These are phyloP conservation scores for Inosperma sp. DNA, from an alignment of 768 basidiomycete genomes.

Conservation along the genomic window DNA sequence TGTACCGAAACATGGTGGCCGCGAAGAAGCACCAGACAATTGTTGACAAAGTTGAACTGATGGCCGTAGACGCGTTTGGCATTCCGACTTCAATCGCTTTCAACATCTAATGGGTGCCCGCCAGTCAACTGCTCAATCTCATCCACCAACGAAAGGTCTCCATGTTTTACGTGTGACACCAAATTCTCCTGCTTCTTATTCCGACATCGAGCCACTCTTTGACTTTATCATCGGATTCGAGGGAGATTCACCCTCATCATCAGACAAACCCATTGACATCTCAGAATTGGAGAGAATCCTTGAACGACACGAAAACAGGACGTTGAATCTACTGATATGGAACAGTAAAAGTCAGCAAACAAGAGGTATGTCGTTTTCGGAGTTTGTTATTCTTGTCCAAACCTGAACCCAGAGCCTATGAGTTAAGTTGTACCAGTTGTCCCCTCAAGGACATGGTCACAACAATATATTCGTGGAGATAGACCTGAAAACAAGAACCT, in stretches of 20 bases:
- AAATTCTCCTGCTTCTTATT: conserved; percentile 81
- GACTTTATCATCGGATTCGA: conserved; percentile 95
- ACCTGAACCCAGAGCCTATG: background rate
- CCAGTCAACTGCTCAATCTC: conserved; percentile 56
- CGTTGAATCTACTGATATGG: conserved; percentile 74
- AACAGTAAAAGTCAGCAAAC: conserved; percentile 72
- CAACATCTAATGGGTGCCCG: conserved; percentile 85
- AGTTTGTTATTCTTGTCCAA: background rate
- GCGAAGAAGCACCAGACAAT: too few relatives aligned
- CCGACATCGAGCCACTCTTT: conserved; percentile 87
- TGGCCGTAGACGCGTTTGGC: too few relatives aligned
- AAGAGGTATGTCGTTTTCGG: conserved; percentile 45
- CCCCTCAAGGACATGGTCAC: conserved; percentile 84
- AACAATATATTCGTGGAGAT: conserved; percentile 33
- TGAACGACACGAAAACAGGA: conserved; percentile 70
- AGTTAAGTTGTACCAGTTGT: conserved; percentile 71
- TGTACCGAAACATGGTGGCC: too few relatives aligned
- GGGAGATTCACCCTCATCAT: conserved; percentile 53
- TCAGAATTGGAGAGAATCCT: conserved; percentile 74
- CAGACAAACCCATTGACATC: conserved; percentile 57
- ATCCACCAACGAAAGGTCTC: conserved; percentile 61
- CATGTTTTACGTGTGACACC: conserved; percentile 91
- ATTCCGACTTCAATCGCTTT: too few relatives aligned
- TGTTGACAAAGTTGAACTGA: too few relatives aligned
- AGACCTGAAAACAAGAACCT: conserved; percentile 22